phyloP scores from a whole-genome alignment of 1,284 basidiomycete genomes.

The Trametes hirsuta region DNA sequence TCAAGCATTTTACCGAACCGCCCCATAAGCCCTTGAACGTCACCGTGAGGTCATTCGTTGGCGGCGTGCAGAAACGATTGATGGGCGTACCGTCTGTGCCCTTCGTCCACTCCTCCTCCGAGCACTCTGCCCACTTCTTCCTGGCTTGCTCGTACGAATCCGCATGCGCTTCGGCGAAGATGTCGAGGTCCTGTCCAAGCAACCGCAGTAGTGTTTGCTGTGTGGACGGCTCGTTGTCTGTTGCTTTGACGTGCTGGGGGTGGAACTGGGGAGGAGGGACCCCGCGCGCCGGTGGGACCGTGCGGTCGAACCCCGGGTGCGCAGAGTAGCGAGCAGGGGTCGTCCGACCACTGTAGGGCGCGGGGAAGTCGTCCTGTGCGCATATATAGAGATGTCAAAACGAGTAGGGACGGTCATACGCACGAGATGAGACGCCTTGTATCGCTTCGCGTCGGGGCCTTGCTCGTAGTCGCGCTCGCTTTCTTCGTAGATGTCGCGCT shows the following conservation, averaged over 20 bases:
- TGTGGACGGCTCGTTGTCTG: not conserved
- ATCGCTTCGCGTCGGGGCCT: slow-evolving; percentile 26
- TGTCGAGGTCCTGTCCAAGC: slow-evolving; percentile 33
- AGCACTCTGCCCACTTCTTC: slow-evolving; percentile 36
- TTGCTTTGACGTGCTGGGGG: not conserved
- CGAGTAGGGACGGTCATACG: not conserved
- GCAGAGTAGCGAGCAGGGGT: slow-evolving; percentile 8
- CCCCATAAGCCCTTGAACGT: slow-evolving; percentile 24
- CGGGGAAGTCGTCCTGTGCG: slow-evolving; percentile 15
- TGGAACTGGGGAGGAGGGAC: not conserved
- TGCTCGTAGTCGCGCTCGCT: slow-evolving; percentile 23
- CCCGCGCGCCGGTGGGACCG: not conserved
- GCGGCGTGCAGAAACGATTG: not conserved
- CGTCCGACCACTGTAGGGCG: slow-evolving; percentile 13
- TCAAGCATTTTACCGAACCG: slow-evolving; percentile 33
- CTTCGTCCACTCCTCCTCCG: slow-evolving; percentile 36
- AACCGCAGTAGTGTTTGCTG: slow-evolving; percentile 29
- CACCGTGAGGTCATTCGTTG: not conserved
- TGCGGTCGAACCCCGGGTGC: not conserved
- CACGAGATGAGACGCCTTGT: slow-evolving; percentile 22
- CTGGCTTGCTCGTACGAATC: slow-evolving; percentile 33
- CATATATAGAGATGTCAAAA: not conserved
- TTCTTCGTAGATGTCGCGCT: slow-evolving; percentile 19
- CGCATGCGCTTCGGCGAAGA: slow-evolving; percentile 27
- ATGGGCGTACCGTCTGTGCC: slow-evolving; percentile 32